phyloP scores from a whole-genome alignment of 176 grass and related monocot species.

The Carex cristatella region DNA sequence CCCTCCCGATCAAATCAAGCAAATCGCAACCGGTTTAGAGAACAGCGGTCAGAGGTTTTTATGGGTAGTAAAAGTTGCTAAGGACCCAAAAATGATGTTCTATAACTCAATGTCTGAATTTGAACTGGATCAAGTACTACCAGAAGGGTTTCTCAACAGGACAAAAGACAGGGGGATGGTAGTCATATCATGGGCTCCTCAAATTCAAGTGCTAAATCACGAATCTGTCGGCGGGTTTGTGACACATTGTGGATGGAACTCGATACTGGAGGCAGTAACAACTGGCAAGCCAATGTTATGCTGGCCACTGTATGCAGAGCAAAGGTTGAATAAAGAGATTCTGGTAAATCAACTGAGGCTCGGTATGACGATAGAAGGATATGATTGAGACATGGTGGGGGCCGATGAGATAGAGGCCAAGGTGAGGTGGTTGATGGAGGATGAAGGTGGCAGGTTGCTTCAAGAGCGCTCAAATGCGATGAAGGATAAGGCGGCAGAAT shows the following conservation, averaged over 20 bases:
- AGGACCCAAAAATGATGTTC: not conserved
- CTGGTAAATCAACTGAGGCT: conserved; percentile 43
- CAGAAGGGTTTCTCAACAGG: conserved; percentile 55
- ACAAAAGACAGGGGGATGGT: conserved; percentile 42
- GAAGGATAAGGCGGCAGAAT: conserved; percentile 26
- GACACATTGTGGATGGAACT: conserved; percentile 86
- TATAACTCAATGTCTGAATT: conserved; percentile 1
- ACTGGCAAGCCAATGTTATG: conserved; percentile 54
- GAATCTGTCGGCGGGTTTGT: conserved; percentile 50
- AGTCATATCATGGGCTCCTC: conserved; percentile 61
- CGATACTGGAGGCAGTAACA: conserved; percentile 46
- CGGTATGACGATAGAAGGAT: conserved; percentile 54
- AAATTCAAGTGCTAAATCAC: conserved; percentile 46
- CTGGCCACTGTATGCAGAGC: conserved; percentile 79
- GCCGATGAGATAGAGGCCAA: conserved; percentile 56
- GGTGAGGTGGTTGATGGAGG: conserved; percentile 51
- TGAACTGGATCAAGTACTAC: conserved; percentile 31
- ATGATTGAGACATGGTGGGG: conserved; percentile 40
- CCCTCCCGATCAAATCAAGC: conserved; percentile 41
- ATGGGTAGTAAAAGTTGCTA: conserved; percentile 32
- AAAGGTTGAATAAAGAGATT: conserved; percentile 68
- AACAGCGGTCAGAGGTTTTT: conserved; percentile 50
- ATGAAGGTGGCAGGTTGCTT: conserved; percentile 30
- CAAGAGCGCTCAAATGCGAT: conserved; percentile 18
- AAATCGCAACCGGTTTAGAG: conserved; percentile 51